Conservation (phyloP, 208 protist genomes). For the Acanthamoeba pearcei region DNA sequence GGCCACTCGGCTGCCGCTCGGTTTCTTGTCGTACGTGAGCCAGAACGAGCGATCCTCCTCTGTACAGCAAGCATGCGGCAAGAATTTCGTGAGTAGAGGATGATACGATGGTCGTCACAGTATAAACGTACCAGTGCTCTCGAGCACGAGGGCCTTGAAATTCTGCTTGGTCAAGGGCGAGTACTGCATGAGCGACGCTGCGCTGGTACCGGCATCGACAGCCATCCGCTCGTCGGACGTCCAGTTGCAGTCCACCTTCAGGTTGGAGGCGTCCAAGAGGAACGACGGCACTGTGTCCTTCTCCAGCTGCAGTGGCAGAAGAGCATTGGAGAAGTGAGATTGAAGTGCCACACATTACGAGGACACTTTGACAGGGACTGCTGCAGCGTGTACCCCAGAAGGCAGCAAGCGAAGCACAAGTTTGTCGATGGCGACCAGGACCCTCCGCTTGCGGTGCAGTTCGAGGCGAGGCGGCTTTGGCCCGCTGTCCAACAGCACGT, state of each 20-base stretch:
- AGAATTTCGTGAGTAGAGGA: background rate
- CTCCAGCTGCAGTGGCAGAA: background rate
- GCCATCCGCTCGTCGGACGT: background rate
- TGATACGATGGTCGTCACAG: too few relatives aligned
- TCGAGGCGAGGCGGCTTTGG: background rate
- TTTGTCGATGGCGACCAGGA: conserved; percentile 14
- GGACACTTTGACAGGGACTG: background rate
- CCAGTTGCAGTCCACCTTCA: conserved; percentile 1
- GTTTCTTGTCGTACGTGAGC: conserved; percentile 23
- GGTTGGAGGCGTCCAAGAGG: background rate
- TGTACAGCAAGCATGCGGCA: background rate
- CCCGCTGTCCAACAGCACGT: background rate
- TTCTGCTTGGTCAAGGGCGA: background rate
- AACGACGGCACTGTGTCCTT: conserved; percentile 34
- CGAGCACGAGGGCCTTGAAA: background rate
- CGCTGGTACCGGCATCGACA: background rate
- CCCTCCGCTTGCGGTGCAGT: background rate
- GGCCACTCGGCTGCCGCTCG: conserved; percentile 3
- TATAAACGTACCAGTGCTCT: background rate
- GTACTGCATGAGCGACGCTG: conserved; percentile 12
- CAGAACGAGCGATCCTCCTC: background rate
- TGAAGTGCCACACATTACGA: background rate
- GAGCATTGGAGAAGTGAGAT: background rate
- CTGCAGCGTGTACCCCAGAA: background rate
- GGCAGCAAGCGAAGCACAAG: background rate